Evolutionary conservation across 176 grass and related monocot genomes (phyloP).

Genomic region (Musa troglodytarum): DNA sequence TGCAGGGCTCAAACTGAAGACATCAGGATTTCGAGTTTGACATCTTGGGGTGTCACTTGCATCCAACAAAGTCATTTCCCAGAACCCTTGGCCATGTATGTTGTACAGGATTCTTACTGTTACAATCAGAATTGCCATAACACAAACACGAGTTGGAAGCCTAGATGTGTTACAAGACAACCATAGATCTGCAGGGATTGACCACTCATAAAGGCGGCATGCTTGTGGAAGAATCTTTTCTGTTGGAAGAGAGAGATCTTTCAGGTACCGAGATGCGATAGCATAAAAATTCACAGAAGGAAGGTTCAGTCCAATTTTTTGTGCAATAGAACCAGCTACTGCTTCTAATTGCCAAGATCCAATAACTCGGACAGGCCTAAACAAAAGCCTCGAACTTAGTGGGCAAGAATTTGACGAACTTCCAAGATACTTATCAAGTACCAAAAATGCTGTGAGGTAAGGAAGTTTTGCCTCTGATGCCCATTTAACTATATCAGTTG

Average conservation of each 20-base stretch:
- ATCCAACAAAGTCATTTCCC: constrained; percentile 57
- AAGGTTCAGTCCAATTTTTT: constrained; percentile 46
- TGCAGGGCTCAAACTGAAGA: constrained; percentile 14
- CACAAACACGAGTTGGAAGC: constrained; percentile 63
- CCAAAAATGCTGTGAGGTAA: constrained; percentile 49
- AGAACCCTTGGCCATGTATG: constrained; percentile 68
- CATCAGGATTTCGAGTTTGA: constrained; percentile 17
- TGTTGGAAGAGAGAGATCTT: constrained; percentile 46
- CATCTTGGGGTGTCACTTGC: background rate
- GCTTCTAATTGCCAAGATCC: constrained; percentile 74
- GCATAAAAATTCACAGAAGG: constrained; percentile 82
- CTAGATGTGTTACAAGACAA: constrained; percentile 49
- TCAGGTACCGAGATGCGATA: constrained; percentile 52
- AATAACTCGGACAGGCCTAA: constrained; percentile 54
- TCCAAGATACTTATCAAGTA: constrained; percentile 58
- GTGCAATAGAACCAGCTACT: constrained; percentile 47
- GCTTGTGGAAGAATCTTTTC: constrained; percentile 54
- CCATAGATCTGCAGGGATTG: constrained; percentile 66
- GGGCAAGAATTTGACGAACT: constrained; percentile 33
- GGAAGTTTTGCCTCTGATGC: constrained; percentile 56
- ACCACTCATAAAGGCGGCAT: constrained; percentile 67
- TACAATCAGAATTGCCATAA: constrained; percentile 74
- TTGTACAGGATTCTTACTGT: constrained; percentile 57
- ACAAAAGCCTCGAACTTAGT: constrained; percentile 50
- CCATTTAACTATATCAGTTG: constrained; percentile 68